phyloP scores from a whole-genome alignment of 139 green algal species.

The Chlorella sp. region DNA sequence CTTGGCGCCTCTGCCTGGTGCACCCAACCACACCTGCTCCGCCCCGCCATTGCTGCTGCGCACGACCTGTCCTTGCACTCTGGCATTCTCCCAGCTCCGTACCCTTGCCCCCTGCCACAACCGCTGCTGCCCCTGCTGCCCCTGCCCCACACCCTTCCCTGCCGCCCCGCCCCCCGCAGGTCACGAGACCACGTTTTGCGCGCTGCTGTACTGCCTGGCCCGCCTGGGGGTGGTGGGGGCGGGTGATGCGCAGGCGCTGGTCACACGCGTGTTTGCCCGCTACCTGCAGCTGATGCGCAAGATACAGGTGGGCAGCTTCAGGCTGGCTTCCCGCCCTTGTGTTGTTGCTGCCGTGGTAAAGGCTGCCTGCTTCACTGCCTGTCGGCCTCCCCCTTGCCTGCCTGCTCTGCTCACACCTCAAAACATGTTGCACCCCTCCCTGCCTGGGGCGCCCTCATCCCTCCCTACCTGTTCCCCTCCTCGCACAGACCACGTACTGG shows the following conservation, averaged over 20 bases:
- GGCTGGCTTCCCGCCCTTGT: neutral
- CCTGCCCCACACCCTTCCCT: neutral
- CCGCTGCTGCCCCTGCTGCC: neutral
- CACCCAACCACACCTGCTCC: neutral
- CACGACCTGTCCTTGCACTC: no score
- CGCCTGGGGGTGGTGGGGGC: slow-evolving; percentile 77
- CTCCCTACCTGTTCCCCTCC: no score
- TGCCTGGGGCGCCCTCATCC: neutral
- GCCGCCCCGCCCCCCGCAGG: slow-evolving; percentile 42
- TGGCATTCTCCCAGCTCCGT: no score
- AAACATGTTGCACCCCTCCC: neutral
- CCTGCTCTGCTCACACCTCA: neutral
- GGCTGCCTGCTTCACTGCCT: neutral
- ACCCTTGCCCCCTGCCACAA: neutral
- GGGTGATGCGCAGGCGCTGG: slow-evolving; percentile 47
- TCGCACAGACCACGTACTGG: slow-evolving; percentile 90
- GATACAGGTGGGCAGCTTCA: slow-evolving; percentile 69
- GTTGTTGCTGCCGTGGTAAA: neutral
- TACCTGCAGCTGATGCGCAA: slow-evolving; percentile 94
- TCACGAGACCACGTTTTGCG: slow-evolving; percentile 94
- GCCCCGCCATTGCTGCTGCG: neutral
- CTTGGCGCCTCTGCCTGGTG: no score
- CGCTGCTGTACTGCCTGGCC: slow-evolving; percentile 92
- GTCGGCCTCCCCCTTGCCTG: neutral
- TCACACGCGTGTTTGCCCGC: slow-evolving; percentile 60